phyloP scores from a whole-genome alignment of 345 rosid genomes.

The Syzygium grande region DNA sequence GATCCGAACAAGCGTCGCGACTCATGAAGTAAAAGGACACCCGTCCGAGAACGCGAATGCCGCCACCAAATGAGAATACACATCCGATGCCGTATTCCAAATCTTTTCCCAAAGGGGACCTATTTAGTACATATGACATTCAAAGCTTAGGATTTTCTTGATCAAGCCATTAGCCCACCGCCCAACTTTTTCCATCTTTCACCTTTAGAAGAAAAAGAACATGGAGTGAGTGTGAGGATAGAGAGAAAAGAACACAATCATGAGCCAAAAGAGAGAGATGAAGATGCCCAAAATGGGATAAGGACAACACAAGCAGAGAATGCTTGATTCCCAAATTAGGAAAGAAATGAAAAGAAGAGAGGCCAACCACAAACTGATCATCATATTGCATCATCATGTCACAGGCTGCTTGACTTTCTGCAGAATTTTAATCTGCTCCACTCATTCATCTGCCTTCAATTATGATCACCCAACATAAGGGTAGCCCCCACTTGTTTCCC shows the following conservation, averaged over 20 bases:
- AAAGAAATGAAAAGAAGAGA: background rate
- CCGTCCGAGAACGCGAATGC: no score
- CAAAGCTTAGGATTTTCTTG: background rate
- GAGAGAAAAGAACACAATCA: background rate
- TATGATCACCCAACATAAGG: background rate
- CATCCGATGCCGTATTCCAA: background rate
- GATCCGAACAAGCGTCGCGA: background rate
- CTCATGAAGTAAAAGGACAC: background rate
- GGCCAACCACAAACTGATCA: background rate
- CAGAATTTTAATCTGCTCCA: background rate
- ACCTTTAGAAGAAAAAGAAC: background rate
- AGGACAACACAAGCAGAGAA: background rate
- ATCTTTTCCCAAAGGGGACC: background rate
- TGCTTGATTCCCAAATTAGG: background rate
- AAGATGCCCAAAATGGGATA: background rate
- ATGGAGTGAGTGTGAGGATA: background rate
- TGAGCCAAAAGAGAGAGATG: background rate
- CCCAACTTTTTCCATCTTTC: background rate
- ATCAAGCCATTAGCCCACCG: background rate
- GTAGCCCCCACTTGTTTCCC: constrained; percentile 5
- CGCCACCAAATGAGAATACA: background rate
- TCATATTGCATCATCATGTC: background rate
- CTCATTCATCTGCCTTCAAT: background rate
- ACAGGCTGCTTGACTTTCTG: background rate
- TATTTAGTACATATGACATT: background rate